Conservation (phyloP, 2,329 filamentous ascomycete species). For the Coniosporium tulheliwenetii region DNA sequence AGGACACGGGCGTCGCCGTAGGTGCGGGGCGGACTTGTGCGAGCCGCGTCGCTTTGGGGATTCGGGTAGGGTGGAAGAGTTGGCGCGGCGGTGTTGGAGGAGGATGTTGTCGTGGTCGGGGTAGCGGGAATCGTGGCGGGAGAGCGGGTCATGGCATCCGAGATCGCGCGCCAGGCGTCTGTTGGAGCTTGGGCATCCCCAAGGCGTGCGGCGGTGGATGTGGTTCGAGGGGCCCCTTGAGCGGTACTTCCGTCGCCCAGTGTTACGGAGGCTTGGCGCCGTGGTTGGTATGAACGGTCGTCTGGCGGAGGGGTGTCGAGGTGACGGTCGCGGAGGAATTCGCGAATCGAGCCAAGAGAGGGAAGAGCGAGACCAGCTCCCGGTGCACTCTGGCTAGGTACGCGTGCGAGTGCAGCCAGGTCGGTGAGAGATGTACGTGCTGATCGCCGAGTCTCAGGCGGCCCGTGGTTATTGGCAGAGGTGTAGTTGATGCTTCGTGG, state of each 20-base stretch:
- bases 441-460: background rate
- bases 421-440: background rate
- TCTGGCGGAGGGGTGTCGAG: constrained; percentile 1
- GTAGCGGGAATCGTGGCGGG: background rate
- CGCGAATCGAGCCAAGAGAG: constrained; percentile 5
- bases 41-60: too few species aligned
- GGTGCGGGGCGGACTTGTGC: background rate
- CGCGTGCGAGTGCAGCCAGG: constrained; percentile 2
- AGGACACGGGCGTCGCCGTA: background rate
- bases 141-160: constrained; percentile 22
- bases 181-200: constrained; percentile 14
- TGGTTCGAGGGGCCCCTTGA: background rate
- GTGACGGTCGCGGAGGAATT: constrained; percentile 4
- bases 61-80: background rate
- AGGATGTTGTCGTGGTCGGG: constrained; percentile 7
- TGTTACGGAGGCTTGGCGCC: constrained; percentile 23
- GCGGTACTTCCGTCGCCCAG: constrained; percentile 6
- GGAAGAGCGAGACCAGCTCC: background rate
- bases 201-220: constrained; percentile 2
- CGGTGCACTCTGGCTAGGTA: constrained; percentile 3
- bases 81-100: background rate
- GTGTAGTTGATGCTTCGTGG: constrained; percentile 29
- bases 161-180: constrained; percentile 32
- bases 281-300: constrained; percentile 10
- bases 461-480: constrained; percentile 4